Conservation (phyloP, 2,329 filamentous ascomycete genomes). For the Xylariomycetidae sp. region DNA sequence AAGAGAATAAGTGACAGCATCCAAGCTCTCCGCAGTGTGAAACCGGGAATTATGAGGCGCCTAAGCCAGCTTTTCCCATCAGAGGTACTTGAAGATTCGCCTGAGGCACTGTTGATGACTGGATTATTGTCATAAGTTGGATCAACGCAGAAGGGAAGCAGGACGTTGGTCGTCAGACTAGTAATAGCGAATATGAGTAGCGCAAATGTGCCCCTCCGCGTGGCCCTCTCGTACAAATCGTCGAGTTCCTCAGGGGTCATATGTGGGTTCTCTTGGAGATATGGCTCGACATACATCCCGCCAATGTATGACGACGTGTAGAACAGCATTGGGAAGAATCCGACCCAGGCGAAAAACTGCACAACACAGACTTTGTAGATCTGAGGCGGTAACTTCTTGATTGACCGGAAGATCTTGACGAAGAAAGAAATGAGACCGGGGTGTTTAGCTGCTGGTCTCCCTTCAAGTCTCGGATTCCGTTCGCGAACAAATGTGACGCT, state of each 20-base stretch:
- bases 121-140: conserved; percentile 64
- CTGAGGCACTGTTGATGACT: conserved; percentile 23
- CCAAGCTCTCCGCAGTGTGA: conserved; percentile 88
- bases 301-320: conserved; percentile 94
- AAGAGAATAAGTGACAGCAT: conserved; percentile 82
- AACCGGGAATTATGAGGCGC: conserved; percentile 68
- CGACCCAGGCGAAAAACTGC: conserved; percentile 86
- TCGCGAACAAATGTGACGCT: conserved; percentile 69
- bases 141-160: conserved; percentile 80
- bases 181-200: conserved; percentile 84
- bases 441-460: conserved; percentile 53
- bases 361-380: conserved; percentile 77
- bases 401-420: conserved; percentile 68
- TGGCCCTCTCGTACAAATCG: conserved; percentile 75
- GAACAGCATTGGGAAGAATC: conserved; percentile 93
- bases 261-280: conserved; percentile 70
- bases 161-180: conserved; percentile 74
- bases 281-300: conserved; percentile 86
- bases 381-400: conserved; percentile 74
- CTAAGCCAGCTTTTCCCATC: conserved; percentile 45
- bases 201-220: conserved; percentile 82
- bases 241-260: conserved; percentile 75
- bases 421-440: conserved; percentile 76
- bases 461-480: conserved; percentile 72
- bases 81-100: conserved; percentile 28